Evolutionary conservation across 2,329 filamentous ascomycete species (phyloP).

Genomic region (Periglandula ipomoeae): DNA sequence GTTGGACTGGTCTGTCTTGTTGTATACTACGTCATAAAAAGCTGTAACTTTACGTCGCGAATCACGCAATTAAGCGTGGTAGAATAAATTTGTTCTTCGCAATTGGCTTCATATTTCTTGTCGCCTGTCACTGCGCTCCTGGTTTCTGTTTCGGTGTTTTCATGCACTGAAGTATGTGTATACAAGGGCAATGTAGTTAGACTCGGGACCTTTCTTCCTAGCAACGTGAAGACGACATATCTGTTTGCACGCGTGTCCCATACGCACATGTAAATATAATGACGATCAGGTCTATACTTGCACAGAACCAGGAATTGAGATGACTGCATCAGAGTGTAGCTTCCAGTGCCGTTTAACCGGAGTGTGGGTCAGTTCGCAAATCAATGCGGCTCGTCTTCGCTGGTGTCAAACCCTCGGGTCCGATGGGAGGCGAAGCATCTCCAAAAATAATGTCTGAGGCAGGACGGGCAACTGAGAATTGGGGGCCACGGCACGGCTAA

Average conservation of each 20-base stretch:
- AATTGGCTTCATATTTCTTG: too few species aligned
- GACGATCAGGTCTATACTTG: background rate
- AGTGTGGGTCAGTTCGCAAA: background rate
- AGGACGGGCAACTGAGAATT: background rate
- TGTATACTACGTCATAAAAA: constrained; percentile 1
- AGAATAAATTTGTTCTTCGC: too few species aligned
- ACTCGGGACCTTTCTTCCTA: too few species aligned
- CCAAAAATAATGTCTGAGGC: background rate
- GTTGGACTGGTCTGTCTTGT: background rate
- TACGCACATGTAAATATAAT: background rate
- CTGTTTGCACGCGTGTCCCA: background rate
- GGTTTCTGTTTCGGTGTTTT: too few species aligned
- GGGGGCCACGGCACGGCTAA: background rate
- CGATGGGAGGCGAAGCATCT: background rate
- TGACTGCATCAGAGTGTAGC: background rate
- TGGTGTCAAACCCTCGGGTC: background rate
- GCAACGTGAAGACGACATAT: background rate
- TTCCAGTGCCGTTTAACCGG: background rate
- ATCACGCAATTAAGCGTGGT: background rate
- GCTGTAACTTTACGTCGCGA: background rate
- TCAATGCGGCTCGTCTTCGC: background rate
- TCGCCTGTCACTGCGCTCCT: too few species aligned
- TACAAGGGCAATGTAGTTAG: too few species aligned
- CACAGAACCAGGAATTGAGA: background rate
- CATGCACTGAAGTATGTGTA: too few species aligned